Percentiles rank a stretch among this genome's conserved stretches.
phyloP scores from a whole-genome alignment of 768 basidiomycete species.

The Leucocoprinus sp. region DNA sequence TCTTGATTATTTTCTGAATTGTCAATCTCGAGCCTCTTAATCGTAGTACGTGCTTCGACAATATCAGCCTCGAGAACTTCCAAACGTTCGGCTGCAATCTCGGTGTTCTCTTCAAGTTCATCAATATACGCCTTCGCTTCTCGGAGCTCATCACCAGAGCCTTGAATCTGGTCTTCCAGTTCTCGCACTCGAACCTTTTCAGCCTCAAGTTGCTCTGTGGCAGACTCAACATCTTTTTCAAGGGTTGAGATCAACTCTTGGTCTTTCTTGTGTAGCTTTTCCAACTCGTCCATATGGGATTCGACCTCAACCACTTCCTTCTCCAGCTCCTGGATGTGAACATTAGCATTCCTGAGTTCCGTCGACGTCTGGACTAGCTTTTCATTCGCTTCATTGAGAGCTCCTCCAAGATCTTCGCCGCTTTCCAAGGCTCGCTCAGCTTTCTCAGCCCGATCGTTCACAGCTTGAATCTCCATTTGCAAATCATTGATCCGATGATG shows the following conservation, averaged over 20 bases:
- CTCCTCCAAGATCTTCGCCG: conserved; percentile 61
- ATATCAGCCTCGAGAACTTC: conserved; percentile 52
- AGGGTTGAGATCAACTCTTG: conserved; percentile 34
- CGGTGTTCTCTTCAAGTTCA: conserved; percentile 58
- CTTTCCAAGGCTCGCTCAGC: conserved; percentile 57
- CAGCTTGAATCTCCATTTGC: conserved; percentile 45
- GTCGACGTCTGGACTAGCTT: conserved; percentile 44
- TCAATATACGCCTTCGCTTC: conserved; percentile 41
- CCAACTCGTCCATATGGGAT: conserved; percentile 43
- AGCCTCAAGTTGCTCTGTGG: conserved; percentile 28
- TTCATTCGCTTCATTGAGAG: conserved; percentile 58
- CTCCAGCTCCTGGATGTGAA: conserved; percentile 53
- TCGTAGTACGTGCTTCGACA: conserved; percentile 29
- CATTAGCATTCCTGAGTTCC: conserved; percentile 52
- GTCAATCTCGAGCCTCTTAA: conserved; percentile 22
- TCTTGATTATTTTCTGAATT: conserved; percentile 38
- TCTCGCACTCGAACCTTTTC: conserved; percentile 22
- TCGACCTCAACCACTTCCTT: conserved; percentile 49
- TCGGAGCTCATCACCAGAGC: conserved; percentile 38
- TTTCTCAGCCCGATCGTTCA: conserved; percentile 51
- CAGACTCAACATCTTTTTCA: conserved; percentile 33
- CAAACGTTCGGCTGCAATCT: conserved; percentile 40
- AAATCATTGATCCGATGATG: conserved; percentile 37
- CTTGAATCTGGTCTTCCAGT: conserved; percentile 27
- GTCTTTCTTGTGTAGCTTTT: conserved; percentile 50